Percentiles rank a stretch among this genome's conserved stretches.
phyloP scores from a whole-genome alignment of 228 moss, liverwort and hornwort genomes.

The Sphagnum magellanicum region DNA sequence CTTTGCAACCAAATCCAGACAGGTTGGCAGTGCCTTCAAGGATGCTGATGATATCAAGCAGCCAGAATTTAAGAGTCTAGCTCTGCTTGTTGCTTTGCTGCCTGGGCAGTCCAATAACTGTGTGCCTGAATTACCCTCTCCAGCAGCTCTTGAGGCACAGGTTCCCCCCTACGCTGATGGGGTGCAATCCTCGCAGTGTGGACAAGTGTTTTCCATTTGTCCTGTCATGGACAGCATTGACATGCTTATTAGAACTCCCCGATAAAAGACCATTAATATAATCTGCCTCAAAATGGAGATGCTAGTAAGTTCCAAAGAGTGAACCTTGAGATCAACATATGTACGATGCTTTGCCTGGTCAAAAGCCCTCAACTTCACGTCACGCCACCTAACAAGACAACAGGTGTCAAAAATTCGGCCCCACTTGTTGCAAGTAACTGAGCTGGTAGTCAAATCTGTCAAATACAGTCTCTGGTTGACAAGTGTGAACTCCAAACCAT shows the following conservation, averaged over 20 bases:
- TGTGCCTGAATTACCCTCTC: conserved; percentile 91
- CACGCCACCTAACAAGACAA: conserved; percentile 67
- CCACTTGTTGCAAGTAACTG: too few species aligned
- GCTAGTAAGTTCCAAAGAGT: background rate
- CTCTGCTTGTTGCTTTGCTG: conserved; percentile 98
- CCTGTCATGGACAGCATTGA: conserved; percentile 27
- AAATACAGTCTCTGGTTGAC: too few species aligned
- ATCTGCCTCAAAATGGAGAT: too few species aligned
- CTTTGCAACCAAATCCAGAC: background rate
- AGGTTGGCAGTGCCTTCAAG: background rate
- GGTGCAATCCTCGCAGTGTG: conserved; percentile 98
- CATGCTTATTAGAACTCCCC: too few species aligned
- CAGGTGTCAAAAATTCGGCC: too few species aligned
- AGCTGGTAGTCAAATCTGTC: too few species aligned
- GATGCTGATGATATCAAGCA: background rate
- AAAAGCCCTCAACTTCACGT: conserved; percentile 90
- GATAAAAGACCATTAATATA: too few species aligned
- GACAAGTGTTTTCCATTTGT: conserved; percentile 98
- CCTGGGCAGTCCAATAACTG: conserved; percentile 89
- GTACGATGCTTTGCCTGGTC: conserved; percentile 98
- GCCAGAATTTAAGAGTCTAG: conserved; percentile 37
- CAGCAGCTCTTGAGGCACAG: conserved; percentile 89
- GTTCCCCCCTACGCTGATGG: conserved; percentile 95
- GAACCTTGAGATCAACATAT: conserved; percentile 93
- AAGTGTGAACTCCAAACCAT: too few species aligned